Evolutionary conservation across 352 stramenopile genomes (phyloP), one percentile per base, ranked within the genome.

Genomic region (Phytophthora vignae): DNA sequence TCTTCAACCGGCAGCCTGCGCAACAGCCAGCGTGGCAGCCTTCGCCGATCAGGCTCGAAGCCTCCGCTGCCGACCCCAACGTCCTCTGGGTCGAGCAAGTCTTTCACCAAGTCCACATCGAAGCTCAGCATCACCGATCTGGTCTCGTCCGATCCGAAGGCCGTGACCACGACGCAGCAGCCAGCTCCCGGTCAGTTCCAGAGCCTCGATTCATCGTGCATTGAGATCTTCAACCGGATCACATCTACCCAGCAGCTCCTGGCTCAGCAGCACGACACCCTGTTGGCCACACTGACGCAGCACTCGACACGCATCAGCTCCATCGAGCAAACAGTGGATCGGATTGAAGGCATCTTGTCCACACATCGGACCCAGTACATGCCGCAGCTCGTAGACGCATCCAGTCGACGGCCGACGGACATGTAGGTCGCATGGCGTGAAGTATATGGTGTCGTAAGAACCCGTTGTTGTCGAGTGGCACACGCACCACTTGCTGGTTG

Each of bases 191-290:
- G 52, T 17, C 54, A 79, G 49, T 48, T 74, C 8, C 65, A 79
- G 14, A 58, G 63, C 19, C 46, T 74, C 17, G 60, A 82, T 59
- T 74, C 59, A 2, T 77, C 78, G 10, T 85, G 77, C 50, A 72
- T 84, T 14, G 80, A 90, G 50, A 76, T 95, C 11, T 82, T 91
- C 21, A 73, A 77, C 46, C 77, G 86, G 54, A 88, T 94, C 60
- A 84, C 85, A 46, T 78, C 76, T 22, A 94, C 88, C 17, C 88
- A 92, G 71, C 76, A 91, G 48, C 66, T 93, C 36, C 76, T 95
- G 11, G 80, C 76, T 19, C 65, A 84, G 59, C 85, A 92, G 33
- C 83, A 86, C 48, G 67, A 73, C 46, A 80, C 66, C 19, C 58
- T 89, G 12, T 56, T 90, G 19, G 63, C 64, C 29, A 85, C 79